Conservation (phyloP, 352 stramenopile species). For the Phytophthora constricta region DNA sequence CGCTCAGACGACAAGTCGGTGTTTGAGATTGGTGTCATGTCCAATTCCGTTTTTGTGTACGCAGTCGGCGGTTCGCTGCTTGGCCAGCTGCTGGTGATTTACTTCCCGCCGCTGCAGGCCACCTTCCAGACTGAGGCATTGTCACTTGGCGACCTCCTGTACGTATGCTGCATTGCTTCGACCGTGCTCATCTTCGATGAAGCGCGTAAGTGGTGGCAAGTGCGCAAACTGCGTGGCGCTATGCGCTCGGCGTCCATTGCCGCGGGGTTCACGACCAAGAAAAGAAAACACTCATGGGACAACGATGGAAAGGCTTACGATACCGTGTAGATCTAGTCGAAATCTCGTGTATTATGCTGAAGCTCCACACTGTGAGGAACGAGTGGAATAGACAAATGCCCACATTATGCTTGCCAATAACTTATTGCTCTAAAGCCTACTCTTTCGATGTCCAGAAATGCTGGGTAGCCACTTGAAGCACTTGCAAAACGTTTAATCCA, state of each 20-base stretch:
- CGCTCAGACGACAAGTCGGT: slow-evolving; percentile 95
- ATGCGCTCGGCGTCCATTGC: slow-evolving; percentile 47
- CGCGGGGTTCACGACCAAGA: slow-evolving; percentile 47
- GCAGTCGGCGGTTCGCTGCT: slow-evolving; percentile 93
- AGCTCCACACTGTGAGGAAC: slow-evolving; percentile 14
- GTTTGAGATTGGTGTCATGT: slow-evolving; percentile 91
- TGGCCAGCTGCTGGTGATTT: slow-evolving; percentile 96
- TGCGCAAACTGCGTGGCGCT: slow-evolving; percentile 41
- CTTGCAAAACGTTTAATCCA: slow-evolving; percentile 37
- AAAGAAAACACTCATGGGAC: slow-evolving; percentile 76
- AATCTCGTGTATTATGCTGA: slow-evolving; percentile 30
- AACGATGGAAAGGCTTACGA: slow-evolving; percentile 68
- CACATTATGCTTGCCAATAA: background rate
- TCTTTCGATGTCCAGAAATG: slow-evolving; percentile 15
- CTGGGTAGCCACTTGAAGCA: slow-evolving; percentile 8
- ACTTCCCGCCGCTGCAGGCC: slow-evolving; percentile 95
- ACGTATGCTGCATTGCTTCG: slow-evolving; percentile 93
- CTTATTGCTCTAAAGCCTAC: background rate
- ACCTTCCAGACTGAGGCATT: slow-evolving; percentile 98
- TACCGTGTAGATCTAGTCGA: slow-evolving; percentile 57
- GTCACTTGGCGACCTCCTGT: slow-evolving; percentile 91
- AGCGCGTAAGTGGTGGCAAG: slow-evolving; percentile 89
- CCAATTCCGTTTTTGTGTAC: slow-evolving; percentile 95
- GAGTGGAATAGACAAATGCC: slow-evolving; percentile 38
- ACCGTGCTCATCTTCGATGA: slow-evolving; percentile 95